phyloP scores from a whole-genome alignment of 257 asterid genomes.

The Petrea volubilis region DNA sequence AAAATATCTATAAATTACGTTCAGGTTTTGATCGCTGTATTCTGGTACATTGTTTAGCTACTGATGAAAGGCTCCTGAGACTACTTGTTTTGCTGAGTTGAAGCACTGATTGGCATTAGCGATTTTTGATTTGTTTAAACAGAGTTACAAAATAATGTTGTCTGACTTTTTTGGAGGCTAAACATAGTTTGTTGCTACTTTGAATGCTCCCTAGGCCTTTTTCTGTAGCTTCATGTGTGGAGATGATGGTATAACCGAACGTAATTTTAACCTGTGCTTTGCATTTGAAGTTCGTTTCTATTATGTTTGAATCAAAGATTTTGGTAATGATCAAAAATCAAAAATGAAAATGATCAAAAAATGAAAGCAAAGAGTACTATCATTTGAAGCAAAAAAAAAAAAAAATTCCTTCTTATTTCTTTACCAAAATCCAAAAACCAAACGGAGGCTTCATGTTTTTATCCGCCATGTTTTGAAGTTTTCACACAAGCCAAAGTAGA shows the following conservation, averaged over 20 bases:
- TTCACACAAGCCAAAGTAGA: background rate
- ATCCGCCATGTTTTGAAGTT: background rate
- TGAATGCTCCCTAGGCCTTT: background rate
- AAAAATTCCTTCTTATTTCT: too few relatives aligned
- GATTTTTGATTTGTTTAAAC: background rate
- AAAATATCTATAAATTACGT: too few relatives aligned
- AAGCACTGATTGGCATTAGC: conserved; percentile 20
- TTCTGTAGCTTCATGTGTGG: background rate
- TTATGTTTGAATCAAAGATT: too few relatives aligned
- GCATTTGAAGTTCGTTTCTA: too few relatives aligned
- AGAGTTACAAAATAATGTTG: background rate
- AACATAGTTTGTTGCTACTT: conserved; percentile 1
- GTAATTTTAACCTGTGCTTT: background rate
- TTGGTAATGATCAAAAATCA: too few relatives aligned
- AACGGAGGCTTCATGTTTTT: too few relatives aligned
- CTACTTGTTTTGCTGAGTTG: conserved; percentile 24
- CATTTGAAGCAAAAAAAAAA: too few relatives aligned
- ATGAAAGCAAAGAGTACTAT: too few relatives aligned
- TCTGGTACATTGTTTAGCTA: conserved; percentile 12
- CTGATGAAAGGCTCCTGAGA: conserved; percentile 6
- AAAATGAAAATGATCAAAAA: too few relatives aligned
- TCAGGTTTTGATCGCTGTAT: conserved; percentile 21
- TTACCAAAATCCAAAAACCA: too few relatives aligned
- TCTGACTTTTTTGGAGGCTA: conserved; percentile 1
- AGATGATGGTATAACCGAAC: background rate